A percentile compares a stretch with the other conserved stretches of the same genome.
Conservation (phyloP, 106 monocot species). For the Triglochin maritima region DNA sequence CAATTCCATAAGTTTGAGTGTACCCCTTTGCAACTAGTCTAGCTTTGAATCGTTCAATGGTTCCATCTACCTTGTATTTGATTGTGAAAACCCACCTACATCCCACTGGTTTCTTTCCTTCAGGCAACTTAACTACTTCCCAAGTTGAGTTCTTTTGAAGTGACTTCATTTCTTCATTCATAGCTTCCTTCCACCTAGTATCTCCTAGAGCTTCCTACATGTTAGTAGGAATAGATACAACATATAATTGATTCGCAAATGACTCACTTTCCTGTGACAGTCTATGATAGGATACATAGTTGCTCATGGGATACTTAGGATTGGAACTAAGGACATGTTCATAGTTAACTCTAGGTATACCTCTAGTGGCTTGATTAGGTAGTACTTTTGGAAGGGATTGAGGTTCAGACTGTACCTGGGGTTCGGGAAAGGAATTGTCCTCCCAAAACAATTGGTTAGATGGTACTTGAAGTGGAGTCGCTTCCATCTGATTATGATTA, state of each 20-base stretch:
- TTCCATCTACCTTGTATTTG: neutral
- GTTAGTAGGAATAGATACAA: slow-evolving; percentile 6
- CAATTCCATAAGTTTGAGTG: neutral
- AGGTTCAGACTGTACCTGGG: too few relatives aligned
- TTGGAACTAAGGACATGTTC: neutral
- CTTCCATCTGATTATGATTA: too few relatives aligned
- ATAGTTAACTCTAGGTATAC: neutral
- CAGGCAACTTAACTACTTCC: too few relatives aligned
- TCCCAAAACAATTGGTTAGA: too few relatives aligned
- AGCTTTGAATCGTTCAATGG: neutral
- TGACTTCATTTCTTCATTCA: too few relatives aligned
- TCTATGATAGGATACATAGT: slow-evolving; percentile 5
- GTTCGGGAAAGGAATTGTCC: too few relatives aligned
- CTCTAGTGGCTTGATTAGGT: too few relatives aligned
- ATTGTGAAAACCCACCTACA: neutral
- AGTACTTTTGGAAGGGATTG: too few relatives aligned
- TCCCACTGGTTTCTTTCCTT: neutral
- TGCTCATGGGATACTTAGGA: neutral
- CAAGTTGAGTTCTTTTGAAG: too few relatives aligned
- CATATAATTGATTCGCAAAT: slow-evolving; percentile 10
- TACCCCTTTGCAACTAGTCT: neutral
- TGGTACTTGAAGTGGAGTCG: too few relatives aligned
- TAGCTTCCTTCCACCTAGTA: neutral
- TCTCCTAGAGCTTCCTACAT: slow-evolving; percentile 6
- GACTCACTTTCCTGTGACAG: slow-evolving; percentile 3